Conservation (phyloP, 2,329 filamentous ascomycete species). For the Cercospora sojina region DNA sequence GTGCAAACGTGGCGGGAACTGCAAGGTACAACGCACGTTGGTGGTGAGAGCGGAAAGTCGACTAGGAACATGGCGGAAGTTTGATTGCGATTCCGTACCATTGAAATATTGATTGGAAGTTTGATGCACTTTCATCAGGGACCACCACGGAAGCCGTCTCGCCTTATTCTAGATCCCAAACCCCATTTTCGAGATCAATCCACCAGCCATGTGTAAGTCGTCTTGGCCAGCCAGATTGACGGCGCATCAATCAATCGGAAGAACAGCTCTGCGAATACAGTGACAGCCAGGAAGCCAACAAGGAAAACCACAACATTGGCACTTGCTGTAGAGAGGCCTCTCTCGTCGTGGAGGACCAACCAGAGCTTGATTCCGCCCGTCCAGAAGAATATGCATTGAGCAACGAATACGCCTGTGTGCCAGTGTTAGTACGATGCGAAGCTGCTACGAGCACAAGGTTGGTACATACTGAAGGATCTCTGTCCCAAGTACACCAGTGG, state of each 20-base stretch:
- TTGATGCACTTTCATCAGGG: background rate
- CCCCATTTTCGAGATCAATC: background rate
- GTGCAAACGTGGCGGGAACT: background rate
- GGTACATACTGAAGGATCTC: constrained; percentile 33
- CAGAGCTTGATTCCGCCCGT: constrained; percentile 35
- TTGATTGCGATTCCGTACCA: background rate
- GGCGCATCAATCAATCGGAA: constrained; percentile 31
- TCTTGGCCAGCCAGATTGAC: constrained; percentile 28
- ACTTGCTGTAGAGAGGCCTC: constrained; percentile 18
- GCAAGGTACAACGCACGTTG: background rate
- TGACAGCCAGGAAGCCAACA: constrained; percentile 21
- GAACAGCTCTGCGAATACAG: constrained; percentile 29
- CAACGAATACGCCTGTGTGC: constrained; percentile 31
- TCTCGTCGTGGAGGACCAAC: constrained; percentile 25
- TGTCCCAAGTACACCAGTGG: constrained; percentile 30
- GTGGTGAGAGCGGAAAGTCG: background rate
- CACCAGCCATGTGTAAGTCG: constrained; percentile 29
- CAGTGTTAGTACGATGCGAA: background rate
- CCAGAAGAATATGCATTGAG: constrained; percentile 34
- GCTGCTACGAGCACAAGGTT: background rate
- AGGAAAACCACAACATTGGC: constrained; percentile 33
- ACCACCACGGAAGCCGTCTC: background rate
- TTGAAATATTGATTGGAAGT: background rate
- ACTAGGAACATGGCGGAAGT: background rate
- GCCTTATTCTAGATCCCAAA: background rate